A percentile compares a stretch with the other conserved stretches of the same genome.
phyloP scores from a whole-genome alignment of 441 rosid genomes.

The Rhodomyrtus psidioides region DNA sequence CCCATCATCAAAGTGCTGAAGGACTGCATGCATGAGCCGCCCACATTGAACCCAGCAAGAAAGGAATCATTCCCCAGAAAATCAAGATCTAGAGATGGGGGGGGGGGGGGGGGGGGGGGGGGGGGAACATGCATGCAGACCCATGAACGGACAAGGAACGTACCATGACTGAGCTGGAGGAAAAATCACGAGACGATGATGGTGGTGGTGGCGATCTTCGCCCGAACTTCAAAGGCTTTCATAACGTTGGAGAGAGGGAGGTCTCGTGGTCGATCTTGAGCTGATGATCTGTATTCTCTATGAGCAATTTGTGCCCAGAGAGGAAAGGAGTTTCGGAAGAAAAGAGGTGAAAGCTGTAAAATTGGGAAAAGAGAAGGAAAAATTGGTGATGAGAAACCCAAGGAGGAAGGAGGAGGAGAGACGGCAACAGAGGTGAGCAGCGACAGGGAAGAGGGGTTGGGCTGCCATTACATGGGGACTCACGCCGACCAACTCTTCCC shows the following conservation, averaged over 20 bases:
- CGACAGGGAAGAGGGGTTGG: background rate
- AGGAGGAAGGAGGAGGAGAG: background rate
- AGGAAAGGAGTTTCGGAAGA: background rate
- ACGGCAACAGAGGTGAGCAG: background rate
- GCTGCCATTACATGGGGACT: background rate
- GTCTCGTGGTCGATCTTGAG: background rate
- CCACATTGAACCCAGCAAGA: background rate
- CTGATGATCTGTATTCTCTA: background rate
- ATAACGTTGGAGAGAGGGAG: background rate
- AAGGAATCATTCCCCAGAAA: background rate
- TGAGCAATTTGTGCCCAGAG: background rate
- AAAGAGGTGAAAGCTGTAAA: background rate
- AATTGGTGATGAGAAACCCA: background rate
- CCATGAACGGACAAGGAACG: background rate
- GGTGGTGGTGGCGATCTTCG: background rate
- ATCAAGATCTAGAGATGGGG: background rate
- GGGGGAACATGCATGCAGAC: background rate
- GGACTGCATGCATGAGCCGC: conserved; percentile 22
- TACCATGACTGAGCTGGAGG: background rate
- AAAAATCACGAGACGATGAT: background rate
- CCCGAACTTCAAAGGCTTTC: background rate
- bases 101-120: no score
- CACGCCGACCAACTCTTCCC: background rate
- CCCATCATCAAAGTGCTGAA: conserved; percentile 30
- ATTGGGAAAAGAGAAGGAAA: background rate